Conservation (phyloP, 371 early-diverging fungal species). For the Smittium culicis region DNA sequence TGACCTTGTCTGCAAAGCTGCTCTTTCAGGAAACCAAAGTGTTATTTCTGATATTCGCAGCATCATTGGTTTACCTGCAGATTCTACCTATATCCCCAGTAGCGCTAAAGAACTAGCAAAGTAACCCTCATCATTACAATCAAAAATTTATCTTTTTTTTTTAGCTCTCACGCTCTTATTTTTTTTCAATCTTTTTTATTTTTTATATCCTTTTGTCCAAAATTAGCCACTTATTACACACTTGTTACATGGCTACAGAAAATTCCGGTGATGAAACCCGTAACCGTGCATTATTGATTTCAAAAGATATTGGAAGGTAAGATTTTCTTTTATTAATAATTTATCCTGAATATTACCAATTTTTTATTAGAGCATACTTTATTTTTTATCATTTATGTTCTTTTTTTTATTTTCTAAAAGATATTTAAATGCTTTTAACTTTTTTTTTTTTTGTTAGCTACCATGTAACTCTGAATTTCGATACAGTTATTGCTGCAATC, state of each 20-base stretch:
- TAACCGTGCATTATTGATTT: constrained; percentile 60
- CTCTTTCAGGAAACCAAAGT: constrained; percentile 39
- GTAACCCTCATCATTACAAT: constrained; percentile 17
- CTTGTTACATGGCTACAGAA: constrained; percentile 86
- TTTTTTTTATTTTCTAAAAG: no score
- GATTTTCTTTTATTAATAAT: not conserved
- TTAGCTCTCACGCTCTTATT: not conserved
- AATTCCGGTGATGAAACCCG: constrained; percentile 82
- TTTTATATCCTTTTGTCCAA: not conserved
- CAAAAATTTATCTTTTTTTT: not conserved
- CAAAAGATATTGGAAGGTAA: constrained; percentile 54
- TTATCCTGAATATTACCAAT: no score
- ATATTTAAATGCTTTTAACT: not conserved
- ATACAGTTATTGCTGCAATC: constrained; percentile 59
- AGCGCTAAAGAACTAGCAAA: constrained; percentile 72
- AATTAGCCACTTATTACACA: constrained; percentile 45
- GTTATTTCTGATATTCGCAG: constrained; percentile 62
- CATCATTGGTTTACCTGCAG: constrained; percentile 40
- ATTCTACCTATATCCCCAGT: constrained; percentile 50
- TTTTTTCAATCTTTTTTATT: not conserved
- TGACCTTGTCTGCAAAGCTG: constrained; percentile 61
- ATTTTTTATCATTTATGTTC: no score
- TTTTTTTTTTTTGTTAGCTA: constrained; percentile 49
- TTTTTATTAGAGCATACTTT: no score
- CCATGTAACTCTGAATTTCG: constrained; percentile 80